phyloP scores from a whole-genome alignment of 2,329 filamentous ascomycete genomes.

The Acrodontium crateriforme region DNA sequence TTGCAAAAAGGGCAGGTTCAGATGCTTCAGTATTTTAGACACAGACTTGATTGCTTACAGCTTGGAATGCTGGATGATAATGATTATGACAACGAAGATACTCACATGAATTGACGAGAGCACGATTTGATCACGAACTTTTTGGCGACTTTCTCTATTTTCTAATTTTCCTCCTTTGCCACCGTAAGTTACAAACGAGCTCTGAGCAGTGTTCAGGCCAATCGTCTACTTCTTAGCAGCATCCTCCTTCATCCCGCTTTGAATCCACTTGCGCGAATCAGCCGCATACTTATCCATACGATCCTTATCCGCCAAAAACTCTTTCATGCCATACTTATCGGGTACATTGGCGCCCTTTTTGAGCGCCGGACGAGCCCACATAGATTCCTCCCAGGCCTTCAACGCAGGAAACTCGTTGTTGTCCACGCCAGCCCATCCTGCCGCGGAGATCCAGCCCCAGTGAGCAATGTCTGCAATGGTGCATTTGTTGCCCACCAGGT shows the following conservation, averaged over 20 bases:
- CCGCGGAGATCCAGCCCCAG: conserved; percentile 59
- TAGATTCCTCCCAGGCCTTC: conserved; percentile 61
- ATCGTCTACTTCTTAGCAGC: conserved; percentile 35
- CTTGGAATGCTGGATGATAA: too few species aligned
- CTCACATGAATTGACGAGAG: too few species aligned
- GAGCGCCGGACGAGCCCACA: conserved; percentile 55
- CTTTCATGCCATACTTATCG: conserved; percentile 25
- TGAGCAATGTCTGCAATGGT: conserved; percentile 65
- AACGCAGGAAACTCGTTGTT: conserved; percentile 63
- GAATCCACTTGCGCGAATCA: conserved; percentile 35
- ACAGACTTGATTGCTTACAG: too few species aligned
- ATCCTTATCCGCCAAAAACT: conserved; percentile 43
- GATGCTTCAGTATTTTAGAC: too few species aligned
- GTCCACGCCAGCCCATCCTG: conserved; percentile 46
- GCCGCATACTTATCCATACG: conserved; percentile 42
- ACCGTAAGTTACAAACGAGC: too few species aligned
- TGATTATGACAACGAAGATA: too few species aligned
- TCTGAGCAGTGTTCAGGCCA: too few species aligned
- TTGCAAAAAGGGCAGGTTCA: too few species aligned
- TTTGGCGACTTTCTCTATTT: too few species aligned
- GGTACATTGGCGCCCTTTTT: conserved; percentile 64
- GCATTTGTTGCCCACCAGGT: conserved; percentile 48
- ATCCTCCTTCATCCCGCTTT: conserved; percentile 55
- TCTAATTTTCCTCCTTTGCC: too few species aligned
- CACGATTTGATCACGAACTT: too few species aligned